A percentile compares a stretch with the other conserved stretches of the same genome.
Conservation (phyloP, 2,329 filamentous ascomycete species). For the Claviceps sp. region DNA sequence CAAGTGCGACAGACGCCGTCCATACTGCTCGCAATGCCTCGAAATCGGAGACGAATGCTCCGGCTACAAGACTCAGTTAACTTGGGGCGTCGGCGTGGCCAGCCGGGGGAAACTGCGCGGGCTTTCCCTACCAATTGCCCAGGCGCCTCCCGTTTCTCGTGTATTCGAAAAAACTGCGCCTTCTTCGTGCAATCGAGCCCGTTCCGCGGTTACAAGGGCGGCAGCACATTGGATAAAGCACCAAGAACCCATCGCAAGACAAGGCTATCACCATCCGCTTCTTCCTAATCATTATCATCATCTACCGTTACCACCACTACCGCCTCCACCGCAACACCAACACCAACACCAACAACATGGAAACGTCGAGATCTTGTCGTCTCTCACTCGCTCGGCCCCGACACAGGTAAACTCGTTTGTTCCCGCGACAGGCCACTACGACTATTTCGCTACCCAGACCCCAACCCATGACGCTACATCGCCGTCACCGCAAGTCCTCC, state of each 20-base stretch:
- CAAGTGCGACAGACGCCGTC: conserved; percentile 81
- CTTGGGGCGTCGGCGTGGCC: conserved; percentile 91
- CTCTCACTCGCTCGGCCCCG: conserved; percentile 22
- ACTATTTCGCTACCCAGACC: conserved; percentile 37
- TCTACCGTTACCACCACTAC: not conserved
- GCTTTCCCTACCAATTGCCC: conserved; percentile 60
- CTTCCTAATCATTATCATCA: not conserved
- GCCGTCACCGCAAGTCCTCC: conserved; percentile 25
- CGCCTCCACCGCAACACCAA: not conserved
- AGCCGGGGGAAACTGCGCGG: conserved; percentile 90
- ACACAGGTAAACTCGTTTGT: conserved; percentile 29
- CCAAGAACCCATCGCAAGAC: conserved; percentile 17
- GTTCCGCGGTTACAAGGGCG: conserved; percentile 25
- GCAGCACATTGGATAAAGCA: conserved; percentile 17
- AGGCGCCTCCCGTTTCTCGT: conserved; percentile 40
- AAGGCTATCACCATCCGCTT: conserved; percentile 3
- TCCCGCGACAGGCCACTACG: conserved; percentile 23
- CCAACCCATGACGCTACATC: conserved; percentile 31
- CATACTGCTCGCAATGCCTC: conserved; percentile 90
- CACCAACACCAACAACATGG: conserved; percentile 3
- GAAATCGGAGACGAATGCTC: conserved; percentile 86
- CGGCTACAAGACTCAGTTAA: conserved; percentile 92
- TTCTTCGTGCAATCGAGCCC: conserved; percentile 29
- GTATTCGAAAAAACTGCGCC: conserved; percentile 32
- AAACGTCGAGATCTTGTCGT: conserved; percentile 23